These are phyloP conservation scores for Diplogelasinospora grovesii DNA, from an alignment of 495 filamentous ascomycete species.

Conservation along the genomic window DNA sequence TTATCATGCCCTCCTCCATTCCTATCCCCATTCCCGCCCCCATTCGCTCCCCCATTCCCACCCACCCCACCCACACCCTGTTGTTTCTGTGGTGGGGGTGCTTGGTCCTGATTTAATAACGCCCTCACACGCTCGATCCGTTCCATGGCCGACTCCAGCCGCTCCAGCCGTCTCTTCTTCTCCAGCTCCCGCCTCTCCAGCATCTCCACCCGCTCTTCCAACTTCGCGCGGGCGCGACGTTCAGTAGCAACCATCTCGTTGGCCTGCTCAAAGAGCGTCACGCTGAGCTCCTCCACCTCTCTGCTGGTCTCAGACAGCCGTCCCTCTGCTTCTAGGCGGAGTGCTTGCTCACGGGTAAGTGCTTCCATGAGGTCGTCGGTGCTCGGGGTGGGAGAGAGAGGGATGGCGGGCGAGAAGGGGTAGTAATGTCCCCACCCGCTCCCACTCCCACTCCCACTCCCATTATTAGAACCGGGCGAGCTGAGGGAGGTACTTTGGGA, in stretches of 20 bases:
- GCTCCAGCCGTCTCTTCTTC: conserved; percentile 63
- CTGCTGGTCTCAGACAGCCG: conserved; percentile 60
- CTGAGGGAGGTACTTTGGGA: too few relatives aligned
- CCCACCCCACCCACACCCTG: not conserved
- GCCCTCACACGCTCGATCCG: conserved; percentile 66
- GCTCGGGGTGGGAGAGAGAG: conserved; percentile 9
- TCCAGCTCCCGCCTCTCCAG: conserved; percentile 65
- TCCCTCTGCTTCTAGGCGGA: conserved; percentile 69
- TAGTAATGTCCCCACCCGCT: too few relatives aligned
- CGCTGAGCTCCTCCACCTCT: conserved; percentile 87
- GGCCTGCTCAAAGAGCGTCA: conserved; percentile 81
- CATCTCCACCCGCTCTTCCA: conserved; percentile 68
- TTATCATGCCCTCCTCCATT: too few relatives aligned
- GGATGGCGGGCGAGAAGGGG: not conserved
- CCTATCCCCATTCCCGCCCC: too few relatives aligned
- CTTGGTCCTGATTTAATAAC: conserved; percentile 38
- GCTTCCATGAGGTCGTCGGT: conserved; percentile 60
- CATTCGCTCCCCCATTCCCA: not conserved
- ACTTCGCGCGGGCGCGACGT: conserved; percentile 66
- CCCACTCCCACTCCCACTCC: too few relatives aligned
- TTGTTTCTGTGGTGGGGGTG: not conserved
- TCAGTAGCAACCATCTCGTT: conserved; percentile 97
- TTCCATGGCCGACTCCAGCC: conserved; percentile 71
- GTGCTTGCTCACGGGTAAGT: conserved; percentile 60
- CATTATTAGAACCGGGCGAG: too few relatives aligned